Base-by-base conservation (phyloP, 345 rosid species). In the Trapa incisa region DNA sequence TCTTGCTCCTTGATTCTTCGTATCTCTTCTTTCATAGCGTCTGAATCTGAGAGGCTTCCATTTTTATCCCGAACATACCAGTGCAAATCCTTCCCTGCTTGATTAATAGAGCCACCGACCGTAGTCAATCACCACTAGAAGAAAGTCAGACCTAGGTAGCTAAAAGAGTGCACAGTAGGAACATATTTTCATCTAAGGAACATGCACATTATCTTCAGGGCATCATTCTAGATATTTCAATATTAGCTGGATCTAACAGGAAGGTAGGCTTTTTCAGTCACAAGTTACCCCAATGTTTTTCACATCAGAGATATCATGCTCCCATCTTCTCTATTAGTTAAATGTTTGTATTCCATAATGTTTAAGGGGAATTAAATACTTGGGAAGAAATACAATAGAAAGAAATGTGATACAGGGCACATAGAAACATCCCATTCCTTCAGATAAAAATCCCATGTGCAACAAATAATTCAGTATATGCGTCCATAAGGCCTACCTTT, bases 1-100 rank as follows among this genome's bases (percentile, higher is more conserved):
- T 91, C 97, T 75, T 94, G 87, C 76, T 94, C 99, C 74, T 94
- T 91, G 41, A 94, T 75, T 77, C 96, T 84, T 75, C 77, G 79
- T 68, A 90, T 87, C 85, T 94, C 99, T 60, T 88, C 99, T 80
- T 87, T 88, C 33, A 85, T 65, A 65, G 91, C 96, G 66, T 91
- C 95, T 15, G 70, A 36, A 54, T 76, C 70, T 66, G 88, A 77
- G 69, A 73, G 61, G 74, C 43, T 70, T 5, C 83, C 61, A 7
- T 80, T 82, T 71, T 88, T 91, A 65, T 91, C 99, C 78, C 79
- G 87, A 37, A 87, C 60, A 73, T 90, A 94, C 99, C 99, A 94
- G 75, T 87, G 80, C 43, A 89, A 87, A 85, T 94, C 99, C 81
- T 90, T 94, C 68, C 99, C 98, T 92, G 67, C 73, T 15, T 8